Evolutionary conservation across 2,329 filamentous ascomycete genomes (phyloP).

Genomic region (Fusarium keratoplasticum): DNA sequence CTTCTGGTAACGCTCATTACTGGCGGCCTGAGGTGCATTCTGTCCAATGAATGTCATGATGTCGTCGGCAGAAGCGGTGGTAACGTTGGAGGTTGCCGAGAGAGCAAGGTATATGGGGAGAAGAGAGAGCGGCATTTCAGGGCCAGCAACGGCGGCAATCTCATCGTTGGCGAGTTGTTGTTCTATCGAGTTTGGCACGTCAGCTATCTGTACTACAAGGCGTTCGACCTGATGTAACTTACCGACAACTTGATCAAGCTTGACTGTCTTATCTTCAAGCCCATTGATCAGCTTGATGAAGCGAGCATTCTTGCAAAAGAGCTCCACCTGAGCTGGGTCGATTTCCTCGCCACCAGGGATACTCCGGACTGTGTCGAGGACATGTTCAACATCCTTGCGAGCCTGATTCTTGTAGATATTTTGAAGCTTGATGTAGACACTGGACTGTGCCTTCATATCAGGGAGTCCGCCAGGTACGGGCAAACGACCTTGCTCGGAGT

Average conservation of each 20-base stretch:
- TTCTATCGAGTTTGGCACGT: slow-evolving; percentile 51
- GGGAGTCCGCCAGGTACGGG: slow-evolving; percentile 89
- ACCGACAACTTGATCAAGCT: slow-evolving; percentile 67
- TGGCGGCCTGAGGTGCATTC: slow-evolving; percentile 59
- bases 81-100: slow-evolving; percentile 61
- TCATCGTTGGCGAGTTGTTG: slow-evolving; percentile 67
- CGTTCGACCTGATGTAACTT: slow-evolving; percentile 46
- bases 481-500: slow-evolving; percentile 76
- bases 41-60: slow-evolving; percentile 62
- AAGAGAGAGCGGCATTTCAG: slow-evolving; percentile 67
- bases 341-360: slow-evolving; percentile 64
- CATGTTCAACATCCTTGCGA: slow-evolving; percentile 79
- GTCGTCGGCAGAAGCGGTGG: slow-evolving; percentile 60
- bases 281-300: slow-evolving; percentile 88
- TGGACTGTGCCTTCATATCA: slow-evolving; percentile 97
- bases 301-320: slow-evolving; percentile 95
- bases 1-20: slow-evolving; percentile 62
- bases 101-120: slow-evolving; percentile 78
- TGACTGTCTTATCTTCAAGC: slow-evolving; percentile 55
- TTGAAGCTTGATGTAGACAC: slow-evolving; percentile 89
- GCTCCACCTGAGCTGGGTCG: slow-evolving; percentile 80
- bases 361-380: slow-evolving; percentile 72
- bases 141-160: slow-evolving; percentile 58
- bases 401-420: slow-evolving; percentile 94
- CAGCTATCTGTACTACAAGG: neutral